phyloP scores from a whole-genome alignment of 345 rosid species.

The Sisymbrium irio region DNA sequence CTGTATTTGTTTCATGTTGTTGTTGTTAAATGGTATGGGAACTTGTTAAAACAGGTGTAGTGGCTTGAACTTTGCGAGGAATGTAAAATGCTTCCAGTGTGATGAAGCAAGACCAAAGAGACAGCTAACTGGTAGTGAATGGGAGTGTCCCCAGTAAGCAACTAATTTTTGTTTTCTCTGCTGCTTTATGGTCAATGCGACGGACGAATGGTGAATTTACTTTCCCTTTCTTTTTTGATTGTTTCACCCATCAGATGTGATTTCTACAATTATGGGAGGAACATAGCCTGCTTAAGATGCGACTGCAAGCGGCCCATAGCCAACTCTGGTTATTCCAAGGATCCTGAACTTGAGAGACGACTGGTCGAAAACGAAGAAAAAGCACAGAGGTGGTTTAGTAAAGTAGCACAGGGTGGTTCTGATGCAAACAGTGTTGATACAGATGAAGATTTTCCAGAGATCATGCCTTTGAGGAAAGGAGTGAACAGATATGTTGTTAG shows the following conservation, averaged over 20 bases:
- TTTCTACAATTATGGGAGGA: constrained; percentile 74
- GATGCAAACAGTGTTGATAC: constrained; percentile 54
- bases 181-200: constrained; percentile 6
- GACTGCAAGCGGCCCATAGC: constrained; percentile 73
- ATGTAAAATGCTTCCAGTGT: constrained; percentile 84
- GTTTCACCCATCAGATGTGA: constrained; percentile 58
- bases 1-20: constrained; percentile 6
- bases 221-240: constrained; percentile 5
- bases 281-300: constrained; percentile 84
- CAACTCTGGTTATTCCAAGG: constrained; percentile 36
- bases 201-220: constrained; percentile 12
- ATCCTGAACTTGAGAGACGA: constrained; percentile 48
- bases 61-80: constrained; percentile 92
- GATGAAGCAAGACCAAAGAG: constrained; percentile 79
- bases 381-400: constrained; percentile 73
- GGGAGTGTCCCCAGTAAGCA: constrained; percentile 98
- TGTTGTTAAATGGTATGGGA: constrained; percentile 11
- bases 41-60: constrained; percentile 63
- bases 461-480: constrained; percentile 92
- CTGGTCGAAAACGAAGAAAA: constrained; percentile 77
- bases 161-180: background rate
- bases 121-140: constrained; percentile 85
- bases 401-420: constrained; percentile 59
- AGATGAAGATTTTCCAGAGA: constrained; percentile 87
- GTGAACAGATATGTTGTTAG: constrained; percentile 89